Conservation (phyloP, 2,329 filamentous ascomycete genomes). For the Paecilomyces fulvus region DNA sequence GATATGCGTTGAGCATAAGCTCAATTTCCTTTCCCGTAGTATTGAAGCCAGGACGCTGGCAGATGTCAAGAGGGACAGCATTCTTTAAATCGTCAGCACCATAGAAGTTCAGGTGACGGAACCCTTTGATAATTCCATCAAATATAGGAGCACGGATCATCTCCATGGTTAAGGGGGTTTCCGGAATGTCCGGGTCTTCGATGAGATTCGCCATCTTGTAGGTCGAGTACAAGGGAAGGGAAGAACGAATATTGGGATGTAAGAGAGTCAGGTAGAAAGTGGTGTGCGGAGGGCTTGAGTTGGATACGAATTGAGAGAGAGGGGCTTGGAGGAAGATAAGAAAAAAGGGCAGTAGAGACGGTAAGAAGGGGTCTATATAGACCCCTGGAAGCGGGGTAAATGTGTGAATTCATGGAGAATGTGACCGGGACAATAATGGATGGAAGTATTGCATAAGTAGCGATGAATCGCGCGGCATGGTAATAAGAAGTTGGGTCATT, state of each 20-base stretch:
- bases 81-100: conserved; percentile 26
- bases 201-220: not conserved
- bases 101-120: conserved; percentile 16
- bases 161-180: not conserved
- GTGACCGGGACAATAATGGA: not conserved
- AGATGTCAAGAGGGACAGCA: conserved; percentile 21
- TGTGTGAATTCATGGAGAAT: not conserved
- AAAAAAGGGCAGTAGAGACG: not conserved
- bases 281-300: not conserved
- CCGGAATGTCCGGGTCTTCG: not conserved
- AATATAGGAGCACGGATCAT: not conserved
- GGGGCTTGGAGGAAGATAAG: not conserved
- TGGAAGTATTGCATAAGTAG: not conserved
- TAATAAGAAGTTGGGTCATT: not conserved
- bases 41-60: conserved; percentile 49
- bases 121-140: conserved; percentile 11
- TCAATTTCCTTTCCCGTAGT: conserved; percentile 47
- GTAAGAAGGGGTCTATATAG: not conserved
- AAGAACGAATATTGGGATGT: not conserved
- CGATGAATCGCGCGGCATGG: not conserved
- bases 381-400: not conserved
- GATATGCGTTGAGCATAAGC: conserved; percentile 65
- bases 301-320: not conserved
- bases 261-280: not conserved
- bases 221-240: not conserved